These are phyloP conservation scores for Planoprotostelium fungivorum DNA, from an alignment of 78 protist species.

Conservation along the genomic window DNA sequence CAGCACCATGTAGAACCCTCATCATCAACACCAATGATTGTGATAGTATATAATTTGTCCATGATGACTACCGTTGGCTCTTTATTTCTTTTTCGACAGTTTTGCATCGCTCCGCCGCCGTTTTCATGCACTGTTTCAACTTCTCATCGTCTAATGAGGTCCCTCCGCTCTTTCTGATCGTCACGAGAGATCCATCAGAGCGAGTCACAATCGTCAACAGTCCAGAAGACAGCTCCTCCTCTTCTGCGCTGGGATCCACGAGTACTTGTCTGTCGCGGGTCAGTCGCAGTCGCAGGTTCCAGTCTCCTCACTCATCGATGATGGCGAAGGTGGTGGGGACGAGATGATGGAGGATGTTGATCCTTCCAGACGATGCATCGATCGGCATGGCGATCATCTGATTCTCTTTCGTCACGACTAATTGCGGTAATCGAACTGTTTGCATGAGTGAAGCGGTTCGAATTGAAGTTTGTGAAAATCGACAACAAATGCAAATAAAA, in stretches of 20 bases:
- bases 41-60: no score
- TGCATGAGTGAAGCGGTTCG: no score
- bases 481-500: not conserved
- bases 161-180: not conserved
- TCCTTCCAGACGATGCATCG: slow-evolving; percentile 6
- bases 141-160: not conserved
- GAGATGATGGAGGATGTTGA: slow-evolving; percentile 18
- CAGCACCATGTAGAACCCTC: no score
- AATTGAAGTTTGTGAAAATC: no score
- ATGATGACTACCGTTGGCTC: not conserved
- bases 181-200: not conserved
- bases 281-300: not conserved
- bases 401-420: slow-evolving; percentile 15
- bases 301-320: slow-evolving; percentile 29
- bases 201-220: not conserved
- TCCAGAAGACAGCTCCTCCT: slow-evolving; percentile 44
- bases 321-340: slow-evolving; percentile 41
- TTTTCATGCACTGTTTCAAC: not conserved
- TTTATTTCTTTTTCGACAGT: not conserved
- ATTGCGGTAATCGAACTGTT: slow-evolving; percentile 38
- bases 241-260: slow-evolving; percentile 55
- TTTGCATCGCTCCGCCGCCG: not conserved
- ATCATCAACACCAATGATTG: no score
- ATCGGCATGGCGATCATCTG: slow-evolving; percentile 5
- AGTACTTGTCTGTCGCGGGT: slow-evolving; percentile 14